Evolutionary conservation across 108 stramenopile species (phyloP).

Genomic region (Licmophora abbreviata): DNA sequence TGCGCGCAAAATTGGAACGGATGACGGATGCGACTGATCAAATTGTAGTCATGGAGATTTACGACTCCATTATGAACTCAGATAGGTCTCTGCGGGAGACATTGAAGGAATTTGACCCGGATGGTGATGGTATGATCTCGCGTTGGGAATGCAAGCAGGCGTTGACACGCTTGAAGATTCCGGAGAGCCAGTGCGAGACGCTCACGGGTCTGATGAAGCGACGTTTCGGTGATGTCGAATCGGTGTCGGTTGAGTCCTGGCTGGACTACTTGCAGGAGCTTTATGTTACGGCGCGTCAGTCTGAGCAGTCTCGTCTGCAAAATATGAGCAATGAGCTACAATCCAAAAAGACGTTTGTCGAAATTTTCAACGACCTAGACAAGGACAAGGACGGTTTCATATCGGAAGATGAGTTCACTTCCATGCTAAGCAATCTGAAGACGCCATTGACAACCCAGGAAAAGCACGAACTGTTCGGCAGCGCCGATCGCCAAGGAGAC

Average conservation of each 20-base stretch:
- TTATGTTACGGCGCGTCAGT: slow-evolving; percentile 18
- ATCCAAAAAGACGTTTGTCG: slow-evolving; percentile 27
- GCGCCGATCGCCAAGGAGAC: slow-evolving; percentile 13
- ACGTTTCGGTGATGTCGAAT: slow-evolving; percentile 6
- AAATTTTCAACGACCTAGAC: slow-evolving; percentile 27
- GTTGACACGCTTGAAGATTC: slow-evolving; percentile 13
- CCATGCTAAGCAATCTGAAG: slow-evolving; percentile 23
- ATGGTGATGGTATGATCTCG: slow-evolving; percentile 18
- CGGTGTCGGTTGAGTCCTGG: slow-evolving; percentile 10
- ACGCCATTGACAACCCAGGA: slow-evolving; percentile 18
- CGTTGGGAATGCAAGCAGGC: slow-evolving; percentile 23
- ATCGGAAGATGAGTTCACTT: slow-evolving; percentile 16
- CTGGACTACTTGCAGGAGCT: slow-evolving; percentile 23
- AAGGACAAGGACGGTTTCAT: slow-evolving; percentile 19
- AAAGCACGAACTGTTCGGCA: slow-evolving; percentile 11
- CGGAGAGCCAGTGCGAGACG: slow-evolving; percentile 7
- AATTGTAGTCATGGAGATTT: slow-evolving; percentile 13
- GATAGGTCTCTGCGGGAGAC: slow-evolving; percentile 5
- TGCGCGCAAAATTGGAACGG: slow-evolving; percentile 10
- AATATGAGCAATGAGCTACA: slow-evolving; percentile 17
- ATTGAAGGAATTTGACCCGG: slow-evolving; percentile 18
- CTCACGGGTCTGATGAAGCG: slow-evolving; percentile 4
- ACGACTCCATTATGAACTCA: slow-evolving; percentile 18
- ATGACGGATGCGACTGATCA: slow-evolving; percentile 15
- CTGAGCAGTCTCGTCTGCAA: slow-evolving; percentile 9